Base-by-base conservation (phyloP, 345 rosid genomes). In the Citrus trifoliata region DNA sequence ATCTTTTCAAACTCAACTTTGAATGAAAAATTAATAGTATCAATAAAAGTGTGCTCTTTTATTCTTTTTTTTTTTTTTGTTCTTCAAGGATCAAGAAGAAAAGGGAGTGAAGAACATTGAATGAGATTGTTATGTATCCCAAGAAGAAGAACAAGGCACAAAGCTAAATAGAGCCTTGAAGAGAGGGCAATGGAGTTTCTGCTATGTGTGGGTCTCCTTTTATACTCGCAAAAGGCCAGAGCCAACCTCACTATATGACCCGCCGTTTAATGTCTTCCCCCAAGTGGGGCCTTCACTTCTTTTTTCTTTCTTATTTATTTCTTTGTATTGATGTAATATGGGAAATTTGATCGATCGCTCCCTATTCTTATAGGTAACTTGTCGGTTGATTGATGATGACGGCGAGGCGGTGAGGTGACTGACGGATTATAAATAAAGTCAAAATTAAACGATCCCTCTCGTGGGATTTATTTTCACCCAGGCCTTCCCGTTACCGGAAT, bases 51-150 rank as follows among this genome's bases (percentile, higher is more conserved):
- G 51, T 3, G 7, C 4, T 25, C 21, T 32, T 32, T 16, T 64
- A 8, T 16, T n/a, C 0, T 58, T 58, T 0, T 21, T 56, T 2
- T 56, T 2, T 21, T 58, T 58, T 58, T n/a, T 2, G 10, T 0
- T n/a, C 12, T 59, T n/a, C n/a, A 2, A 3, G 64, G 28, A n/a
- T 32, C 12, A 71, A 27, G n/a, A 67, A 70, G 51, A 21, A 59
- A 22, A 37, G 78, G 48, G 27, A 75, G 40, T 33, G 64, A 25
- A 32, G 27, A 38, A 76, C 81, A 79, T 76, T 81, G 18, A 81
- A 81, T 51, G 78, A 79, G 82, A 67, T 28, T 70, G 4, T 80
- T 80, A 71, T 3, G 14, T 42, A 40, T 81, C 82, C 82, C 82
- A 63, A 79, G 78, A 79, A 78, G 58, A 58, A 10, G 28, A 8